Evolutionary conservation across 768 basidiomycete species (phyloP).

Genomic region (Udeniomyces megalosporus): DNA sequence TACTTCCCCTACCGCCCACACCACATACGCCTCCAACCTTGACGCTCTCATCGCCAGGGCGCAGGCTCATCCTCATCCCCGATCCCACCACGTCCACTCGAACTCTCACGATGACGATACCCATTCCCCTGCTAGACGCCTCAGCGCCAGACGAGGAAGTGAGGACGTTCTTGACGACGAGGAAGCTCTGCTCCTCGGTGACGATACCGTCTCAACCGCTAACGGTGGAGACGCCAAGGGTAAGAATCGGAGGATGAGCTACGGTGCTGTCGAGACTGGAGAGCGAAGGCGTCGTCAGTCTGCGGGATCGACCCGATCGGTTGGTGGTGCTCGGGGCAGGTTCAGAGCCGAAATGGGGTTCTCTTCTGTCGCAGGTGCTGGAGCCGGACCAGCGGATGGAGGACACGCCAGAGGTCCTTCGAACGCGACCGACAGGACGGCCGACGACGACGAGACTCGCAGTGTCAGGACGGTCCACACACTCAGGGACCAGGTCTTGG

Average conservation of each 20-base stretch:
- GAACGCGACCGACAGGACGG: background rate
- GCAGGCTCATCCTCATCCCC: background rate
- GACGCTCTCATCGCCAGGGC: constrained; percentile 1
- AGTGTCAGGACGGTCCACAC: background rate
- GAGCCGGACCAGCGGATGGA: background rate
- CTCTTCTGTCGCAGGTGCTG: background rate
- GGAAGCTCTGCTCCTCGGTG: background rate
- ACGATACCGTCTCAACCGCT: background rate
- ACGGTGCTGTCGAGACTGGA: background rate
- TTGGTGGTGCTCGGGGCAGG: background rate
- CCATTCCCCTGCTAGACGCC: background rate
- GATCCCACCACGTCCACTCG: background rate
- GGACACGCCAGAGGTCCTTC: background rate
- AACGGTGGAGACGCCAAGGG: background rate
- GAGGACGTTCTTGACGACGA: background rate
- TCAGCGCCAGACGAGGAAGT: background rate
- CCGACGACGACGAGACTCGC: background rate
- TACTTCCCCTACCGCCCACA: background rate
- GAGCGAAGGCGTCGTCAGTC: background rate
- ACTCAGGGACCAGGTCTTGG: background rate
- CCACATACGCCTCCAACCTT: background rate
- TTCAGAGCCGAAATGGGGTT: background rate
- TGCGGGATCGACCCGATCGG: background rate
- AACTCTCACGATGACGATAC: background rate
- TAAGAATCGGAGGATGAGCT: background rate